phyloP scores from a whole-genome alignment of 2,329 filamentous ascomycete genomes.

The Talaromyces sp. region DNA sequence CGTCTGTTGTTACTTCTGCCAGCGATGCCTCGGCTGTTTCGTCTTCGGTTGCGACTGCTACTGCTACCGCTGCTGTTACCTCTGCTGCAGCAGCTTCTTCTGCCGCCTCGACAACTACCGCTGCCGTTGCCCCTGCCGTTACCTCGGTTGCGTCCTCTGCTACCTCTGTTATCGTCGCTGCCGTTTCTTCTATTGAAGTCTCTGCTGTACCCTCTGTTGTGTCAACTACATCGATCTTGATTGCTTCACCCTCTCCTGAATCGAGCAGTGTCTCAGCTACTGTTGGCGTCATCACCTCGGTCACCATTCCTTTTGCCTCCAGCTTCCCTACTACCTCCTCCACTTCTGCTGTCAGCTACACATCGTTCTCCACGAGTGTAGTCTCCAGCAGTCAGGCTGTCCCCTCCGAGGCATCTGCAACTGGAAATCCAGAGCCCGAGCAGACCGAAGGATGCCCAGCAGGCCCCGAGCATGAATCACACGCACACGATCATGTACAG shows the following conservation, averaged over 20 bases:
- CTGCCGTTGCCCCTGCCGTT: background rate
- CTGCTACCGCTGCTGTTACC: background rate
- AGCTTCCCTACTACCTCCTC: background rate
- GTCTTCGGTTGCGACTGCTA: background rate
- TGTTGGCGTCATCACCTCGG: background rate
- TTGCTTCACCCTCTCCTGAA: background rate
- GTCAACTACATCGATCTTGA: background rate
- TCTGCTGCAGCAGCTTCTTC: too few species aligned
- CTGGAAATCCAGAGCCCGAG: background rate
- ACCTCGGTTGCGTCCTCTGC: background rate
- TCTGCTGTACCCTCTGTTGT: background rate
- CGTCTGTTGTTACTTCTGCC: background rate
- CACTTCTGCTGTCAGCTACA: background rate
- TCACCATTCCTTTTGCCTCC: background rate
- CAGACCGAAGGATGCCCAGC: background rate
- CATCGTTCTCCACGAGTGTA: background rate
- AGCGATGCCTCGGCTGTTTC: background rate
- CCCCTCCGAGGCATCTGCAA: background rate
- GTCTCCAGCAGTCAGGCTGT: background rate
- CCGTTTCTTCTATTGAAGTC: background rate
- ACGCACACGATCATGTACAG: background rate
- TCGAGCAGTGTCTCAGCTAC: background rate
- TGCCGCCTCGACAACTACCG: background rate
- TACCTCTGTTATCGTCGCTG: background rate
- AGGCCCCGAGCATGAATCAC: background rate